Percentiles rank a stretch among this genome's conserved stretches.
Conservation (phyloP, 805 yeast genomes). For the Sungouiozyma intestinalis region DNA sequence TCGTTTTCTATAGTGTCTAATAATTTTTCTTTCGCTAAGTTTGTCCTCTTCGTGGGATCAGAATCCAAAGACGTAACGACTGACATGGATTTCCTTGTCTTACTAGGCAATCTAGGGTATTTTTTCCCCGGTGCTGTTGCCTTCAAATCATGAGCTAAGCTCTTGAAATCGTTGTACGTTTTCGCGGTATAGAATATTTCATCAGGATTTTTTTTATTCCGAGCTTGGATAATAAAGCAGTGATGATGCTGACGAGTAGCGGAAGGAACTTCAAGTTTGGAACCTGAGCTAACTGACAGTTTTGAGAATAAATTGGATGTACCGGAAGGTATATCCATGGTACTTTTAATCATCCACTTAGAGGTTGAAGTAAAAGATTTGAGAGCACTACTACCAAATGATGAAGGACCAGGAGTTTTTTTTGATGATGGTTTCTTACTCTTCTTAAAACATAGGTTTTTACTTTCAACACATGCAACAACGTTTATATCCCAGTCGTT, state of each 20-base stretch:
- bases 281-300: conserved; percentile 10
- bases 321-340: conserved; percentile 13
- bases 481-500: conserved; percentile 60
- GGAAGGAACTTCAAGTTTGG: background rate
- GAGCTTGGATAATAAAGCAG: conserved; percentile 41
- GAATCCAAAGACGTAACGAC: conserved; percentile 6
- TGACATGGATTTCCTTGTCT: conserved; percentile 33
- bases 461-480: conserved; percentile 41
- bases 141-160: conserved; percentile 42
- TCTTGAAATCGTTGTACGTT: conserved; percentile 58
- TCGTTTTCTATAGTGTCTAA: background rate
- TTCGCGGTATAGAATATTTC: conserved; percentile 41
- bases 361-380: conserved; percentile 8
- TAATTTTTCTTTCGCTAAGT: background rate
- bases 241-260: conserved; percentile 15
- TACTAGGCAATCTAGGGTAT: conserved; percentile 48
- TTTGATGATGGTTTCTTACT: background rate
- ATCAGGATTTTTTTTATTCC: conserved; percentile 23
- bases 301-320: conserved; percentile 21
- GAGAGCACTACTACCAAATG: conserved; percentile 2
- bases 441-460: conserved; percentile 1
- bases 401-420: conserved; percentile 1
- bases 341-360: conserved; percentile 23
- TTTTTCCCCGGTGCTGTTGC: conserved; percentile 59
- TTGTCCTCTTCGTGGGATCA: background rate